phyloP scores from a whole-genome alignment of 768 basidiomycete species.

The Infundibulicybe gibba region DNA sequence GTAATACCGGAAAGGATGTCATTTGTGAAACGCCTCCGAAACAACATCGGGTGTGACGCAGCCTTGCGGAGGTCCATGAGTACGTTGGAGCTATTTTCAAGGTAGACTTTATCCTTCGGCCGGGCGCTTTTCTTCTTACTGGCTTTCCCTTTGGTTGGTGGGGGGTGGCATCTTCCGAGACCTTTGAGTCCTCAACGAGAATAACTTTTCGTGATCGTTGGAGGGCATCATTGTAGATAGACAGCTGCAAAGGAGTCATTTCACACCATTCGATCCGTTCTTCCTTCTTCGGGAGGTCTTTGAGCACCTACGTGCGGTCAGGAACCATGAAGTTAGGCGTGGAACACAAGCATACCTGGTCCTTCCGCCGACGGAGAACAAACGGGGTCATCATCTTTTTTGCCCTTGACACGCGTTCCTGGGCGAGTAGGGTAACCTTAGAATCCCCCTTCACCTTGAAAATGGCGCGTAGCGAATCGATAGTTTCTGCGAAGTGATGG shows the following conservation, averaged over 20 bases:
- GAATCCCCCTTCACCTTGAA: conserved; percentile 97
- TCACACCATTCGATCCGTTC: conserved; percentile 96
- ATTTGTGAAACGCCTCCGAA: conserved; percentile 82
- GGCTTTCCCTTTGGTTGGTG: conserved; percentile 33
- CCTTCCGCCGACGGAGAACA: conserved; percentile 93
- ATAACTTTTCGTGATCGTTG: conserved; percentile 82
- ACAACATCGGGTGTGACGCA: conserved; percentile 94
- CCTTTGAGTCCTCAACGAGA: conserved; percentile 26
- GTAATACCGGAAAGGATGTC: conserved; percentile 70
- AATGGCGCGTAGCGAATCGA: conserved; percentile 83
- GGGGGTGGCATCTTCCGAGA: conserved; percentile 20
- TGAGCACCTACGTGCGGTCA: conserved; percentile 60
- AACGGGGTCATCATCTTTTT: conserved; percentile 99
- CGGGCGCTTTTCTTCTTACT: conserved; percentile 39
- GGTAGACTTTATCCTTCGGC: conserved; percentile 61
- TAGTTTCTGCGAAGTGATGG: conserved; percentile 74
- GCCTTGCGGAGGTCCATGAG: conserved; percentile 98
- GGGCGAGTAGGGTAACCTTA: conserved; percentile 82
- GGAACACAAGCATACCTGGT: conserved; percentile 52
- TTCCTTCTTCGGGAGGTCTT: conserved; percentile 88
- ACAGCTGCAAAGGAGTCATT: conserved; percentile 79
- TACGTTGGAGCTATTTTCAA: conserved; percentile 87
- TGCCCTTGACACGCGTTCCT: conserved; percentile 90
- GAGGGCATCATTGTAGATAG: conserved; percentile 84
- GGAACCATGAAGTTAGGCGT: background rate